These are phyloP conservation scores for Solanum medicagineum DNA, from an alignment of 257 asterid species.

Conservation along the genomic window DNA sequence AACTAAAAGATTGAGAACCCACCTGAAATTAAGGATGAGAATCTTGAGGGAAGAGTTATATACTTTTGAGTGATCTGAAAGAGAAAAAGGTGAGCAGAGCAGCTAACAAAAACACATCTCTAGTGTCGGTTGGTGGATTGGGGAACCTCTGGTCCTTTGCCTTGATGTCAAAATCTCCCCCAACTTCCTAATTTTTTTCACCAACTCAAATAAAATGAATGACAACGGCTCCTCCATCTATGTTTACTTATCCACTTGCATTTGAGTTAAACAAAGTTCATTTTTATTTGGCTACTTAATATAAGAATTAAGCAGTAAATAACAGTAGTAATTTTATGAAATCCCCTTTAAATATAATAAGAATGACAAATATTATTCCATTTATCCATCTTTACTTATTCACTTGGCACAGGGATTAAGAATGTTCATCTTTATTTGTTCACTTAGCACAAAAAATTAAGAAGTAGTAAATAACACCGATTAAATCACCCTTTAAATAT, in stretches of 20 bases:
- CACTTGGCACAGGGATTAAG: too few relatives aligned
- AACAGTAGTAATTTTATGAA: too few relatives aligned
- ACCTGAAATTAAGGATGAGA: not conserved
- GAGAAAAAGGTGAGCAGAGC: not conserved
- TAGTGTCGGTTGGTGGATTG: not conserved
- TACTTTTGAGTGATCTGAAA: not conserved
- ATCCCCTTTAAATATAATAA: too few relatives aligned
- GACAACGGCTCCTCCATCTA: not conserved
- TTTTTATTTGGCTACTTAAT: too few relatives aligned
- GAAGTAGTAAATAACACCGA: too few relatives aligned
- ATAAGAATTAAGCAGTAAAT: too few relatives aligned
- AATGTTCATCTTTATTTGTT: too few relatives aligned
- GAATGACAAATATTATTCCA: rapidly evolving
- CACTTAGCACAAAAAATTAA: too few relatives aligned
- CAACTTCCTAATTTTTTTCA: not conserved
- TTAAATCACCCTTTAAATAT: too few relatives aligned
- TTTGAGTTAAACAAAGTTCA: too few relatives aligned
- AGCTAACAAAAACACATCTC: not conserved
- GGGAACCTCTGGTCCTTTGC: not conserved
- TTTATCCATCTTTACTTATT: too few relatives aligned
- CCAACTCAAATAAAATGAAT: not conserved
- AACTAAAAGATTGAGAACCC: not conserved
- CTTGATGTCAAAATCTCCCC: not conserved
- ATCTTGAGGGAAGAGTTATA: not conserved
- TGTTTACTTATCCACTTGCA: too few relatives aligned